Conservation (phyloP, 2,329 filamentous ascomycete genomes). For the Rasamsonia emersonii region DNA sequence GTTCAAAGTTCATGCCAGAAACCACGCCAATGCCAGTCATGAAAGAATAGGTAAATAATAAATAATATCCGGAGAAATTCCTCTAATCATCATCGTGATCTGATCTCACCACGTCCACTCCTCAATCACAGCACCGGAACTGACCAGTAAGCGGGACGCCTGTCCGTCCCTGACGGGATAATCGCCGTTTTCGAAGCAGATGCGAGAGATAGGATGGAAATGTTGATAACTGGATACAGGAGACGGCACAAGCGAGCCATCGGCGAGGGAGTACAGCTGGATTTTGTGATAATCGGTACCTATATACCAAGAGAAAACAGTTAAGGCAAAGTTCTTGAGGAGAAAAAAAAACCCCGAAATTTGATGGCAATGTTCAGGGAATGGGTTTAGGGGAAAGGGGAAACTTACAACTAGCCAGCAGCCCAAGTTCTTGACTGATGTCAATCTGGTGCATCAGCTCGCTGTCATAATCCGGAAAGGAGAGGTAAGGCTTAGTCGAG, state of each 20-base stretch:
- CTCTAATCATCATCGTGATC: no score
- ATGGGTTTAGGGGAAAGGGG: neutral
- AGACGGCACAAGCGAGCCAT: constrained; percentile 24
- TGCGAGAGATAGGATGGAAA: constrained; percentile 15
- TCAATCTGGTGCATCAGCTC: constrained; percentile 25
- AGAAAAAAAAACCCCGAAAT: neutral
- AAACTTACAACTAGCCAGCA: constrained; percentile 29
- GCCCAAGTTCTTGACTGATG: constrained; percentile 26
- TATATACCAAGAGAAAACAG: constrained; percentile 7
- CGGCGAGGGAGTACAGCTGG: constrained; percentile 30
- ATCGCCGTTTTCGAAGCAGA: constrained; percentile 26
- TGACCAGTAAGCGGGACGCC: constrained; percentile 27
- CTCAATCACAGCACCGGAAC: constrained; percentile 22
- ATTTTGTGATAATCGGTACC: constrained; percentile 25
- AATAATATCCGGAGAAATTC: no score
- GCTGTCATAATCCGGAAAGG: constrained; percentile 24
- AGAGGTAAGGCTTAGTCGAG: constrained; percentile 27
- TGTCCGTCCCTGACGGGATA: constrained; percentile 17
- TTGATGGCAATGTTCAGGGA: no score
- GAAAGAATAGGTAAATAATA: no score
- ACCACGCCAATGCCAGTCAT: no score
- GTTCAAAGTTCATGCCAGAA: no score
- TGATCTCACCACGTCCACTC: constrained; percentile 29
- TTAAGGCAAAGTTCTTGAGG: neutral
- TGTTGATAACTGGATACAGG: constrained; percentile 18